Base-by-base conservation (phyloP, 2,329 filamentous ascomycete species). In the Colletotrichum acutatum region DNA sequence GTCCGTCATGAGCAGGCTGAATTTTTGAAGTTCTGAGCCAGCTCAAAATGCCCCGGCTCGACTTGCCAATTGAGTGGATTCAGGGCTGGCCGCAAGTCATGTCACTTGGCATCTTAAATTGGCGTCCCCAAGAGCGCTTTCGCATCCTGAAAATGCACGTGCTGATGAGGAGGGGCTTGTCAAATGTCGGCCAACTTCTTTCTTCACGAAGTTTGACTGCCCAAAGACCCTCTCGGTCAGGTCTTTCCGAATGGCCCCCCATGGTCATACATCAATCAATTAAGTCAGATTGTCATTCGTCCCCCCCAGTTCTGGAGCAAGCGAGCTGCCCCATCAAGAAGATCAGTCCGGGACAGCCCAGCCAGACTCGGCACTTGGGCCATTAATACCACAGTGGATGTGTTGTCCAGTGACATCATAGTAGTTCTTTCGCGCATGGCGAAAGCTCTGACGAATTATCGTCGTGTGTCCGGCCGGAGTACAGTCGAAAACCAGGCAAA, bases 391-490 rank as follows among this genome's bases (percentile, higher is more conserved):
- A 42, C 37, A 14, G 37, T 42, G 16, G 53, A 42, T n/a, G 32
- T 30, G 30, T 72, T 53, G 46, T 61, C 34, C 63, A 22, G 71
- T 72, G 66, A 72, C 71, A 72, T 72, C 54, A 65, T 68, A 34
- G 24, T 19, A 46, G 61, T 26, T 37, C 19, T 42, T 12, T 53
- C 37, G 34, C 37, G 57, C 32, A 64, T 12, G 26, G 37, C 8
- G 42, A 46, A 8, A 54, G 28, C 32, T 30, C 30, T 32, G 30
- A 30, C 56, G 56, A 19, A 46, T 22, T 22, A 16, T 37, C 28
- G n/a, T 53, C 37, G 14, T 16, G 14, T 42, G 19, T 9, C n/a
- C n/a, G n/a, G n/a, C n/a, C n/a, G n/a, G n/a, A n/a, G n/a, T 28
- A 34, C 28, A 26, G n/a, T 26, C 28, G 7, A 28, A 52, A 14